Base-by-base conservation (phyloP, 2,329 filamentous ascomycete genomes). In the Sarocladium strictum region DNA sequence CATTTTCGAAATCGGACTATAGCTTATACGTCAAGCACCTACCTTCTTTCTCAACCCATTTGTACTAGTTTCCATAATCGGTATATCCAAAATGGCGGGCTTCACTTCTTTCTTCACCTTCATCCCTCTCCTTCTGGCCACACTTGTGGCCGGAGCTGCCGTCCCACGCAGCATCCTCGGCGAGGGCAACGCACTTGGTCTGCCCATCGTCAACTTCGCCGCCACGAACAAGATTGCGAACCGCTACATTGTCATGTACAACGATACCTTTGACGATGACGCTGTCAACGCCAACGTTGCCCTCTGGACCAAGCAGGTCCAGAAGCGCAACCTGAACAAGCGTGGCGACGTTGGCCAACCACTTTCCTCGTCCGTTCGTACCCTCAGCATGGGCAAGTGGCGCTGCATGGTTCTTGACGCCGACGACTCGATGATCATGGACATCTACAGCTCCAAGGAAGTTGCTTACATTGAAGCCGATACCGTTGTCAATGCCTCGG, bases 211-310 rank as follows among this genome's bases (percentile, higher is more conserved):
- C 61, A 85, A 84, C 63, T 65, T 73, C 2, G 66, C 74, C 29
- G 75, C 74, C 54, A 60, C 60, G 10, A 70, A 81, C 61, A 67
- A 78, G 56, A 76, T 85, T 49, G 69, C 78, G 33, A 77, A 80
- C 69, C 72, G 74, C 50, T 87, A 84, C 67, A 85, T 87, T 58
- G 81, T 86, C 54, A 81, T 86, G 56, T 86, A 84, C 72, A 81
- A 85, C 66, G 72, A 72, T 59, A 76, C 74, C 54, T 76, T 75
- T 60, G 71, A 69, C 58, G 69, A 76, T 21, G 74, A 73, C 15
- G 69, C 70, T 35, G 76, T 85, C 61, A 66, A 70, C 35, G 69
- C 73, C 50, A 78, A 82, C 65, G 69, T 80, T 62, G 66, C 71
- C 29, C 71, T 67, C 55, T 73, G 83, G 62, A 73, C 70, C 55